Evolutionary conservation across 495 filamentous ascomycete genomes (phyloP).

Genomic region (Xylaria acuta): DNA sequence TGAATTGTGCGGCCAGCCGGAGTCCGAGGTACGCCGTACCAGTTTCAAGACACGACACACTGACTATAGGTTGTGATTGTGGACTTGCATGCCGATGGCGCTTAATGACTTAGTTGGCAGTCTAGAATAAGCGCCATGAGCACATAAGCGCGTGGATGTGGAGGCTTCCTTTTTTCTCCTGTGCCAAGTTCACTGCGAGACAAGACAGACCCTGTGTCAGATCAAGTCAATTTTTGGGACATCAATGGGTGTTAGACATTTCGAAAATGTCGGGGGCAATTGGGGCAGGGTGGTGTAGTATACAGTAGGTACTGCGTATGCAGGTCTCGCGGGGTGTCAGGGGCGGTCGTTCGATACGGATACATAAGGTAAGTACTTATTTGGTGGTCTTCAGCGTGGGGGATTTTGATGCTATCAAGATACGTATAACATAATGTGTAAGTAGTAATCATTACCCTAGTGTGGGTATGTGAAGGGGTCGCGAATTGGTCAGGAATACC

Average conservation of each 20-base stretch:
- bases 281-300: no score
- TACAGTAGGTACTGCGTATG: neutral
- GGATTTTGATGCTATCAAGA: neutral
- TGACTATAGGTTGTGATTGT: neutral
- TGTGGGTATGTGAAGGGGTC: neutral
- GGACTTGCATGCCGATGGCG: slow-evolving; percentile 9
- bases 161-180: neutral
- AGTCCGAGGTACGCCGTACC: slow-evolving; percentile 1
- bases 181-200: neutral
- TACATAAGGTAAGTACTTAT: no score
- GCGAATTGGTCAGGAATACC: neutral
- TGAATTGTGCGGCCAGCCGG: slow-evolving; percentile 10
- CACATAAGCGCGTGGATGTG: slow-evolving; percentile 21
- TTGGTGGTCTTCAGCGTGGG: neutral
- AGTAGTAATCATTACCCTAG: neutral
- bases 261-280: neutral
- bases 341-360: neutral
- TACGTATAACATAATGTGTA: neutral
- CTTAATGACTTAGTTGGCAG: slow-evolving; percentile 13
- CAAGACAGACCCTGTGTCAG: slow-evolving; percentile 15
- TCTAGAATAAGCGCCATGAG: slow-evolving; percentile 14
- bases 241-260: neutral
- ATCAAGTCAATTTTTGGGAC: neutral
- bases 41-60: neutral
- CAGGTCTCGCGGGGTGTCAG: neutral